Base-by-base conservation (phyloP, 2,329 filamentous ascomycete species). In the Xylariaceae sp. region DNA sequence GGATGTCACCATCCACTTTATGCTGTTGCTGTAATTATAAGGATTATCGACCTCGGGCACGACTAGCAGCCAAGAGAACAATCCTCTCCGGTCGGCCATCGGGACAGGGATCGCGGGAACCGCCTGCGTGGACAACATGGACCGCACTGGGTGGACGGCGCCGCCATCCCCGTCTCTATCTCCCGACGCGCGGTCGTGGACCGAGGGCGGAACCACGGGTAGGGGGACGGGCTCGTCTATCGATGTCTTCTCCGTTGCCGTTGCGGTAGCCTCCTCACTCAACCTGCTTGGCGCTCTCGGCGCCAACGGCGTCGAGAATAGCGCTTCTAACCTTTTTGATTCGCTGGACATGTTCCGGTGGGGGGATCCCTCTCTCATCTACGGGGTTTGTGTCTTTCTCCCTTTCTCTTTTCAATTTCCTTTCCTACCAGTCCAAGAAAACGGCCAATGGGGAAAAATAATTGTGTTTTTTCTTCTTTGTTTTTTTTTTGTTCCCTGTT, bases 1-100 rank as follows among this genome's bases (percentile, higher is more conserved):
- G 34, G 83, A 76, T 0, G 91, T 95, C 60, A 96, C 84, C 56
- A 82, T 79, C 91, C 91, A 96, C 81, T 96, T 96, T 13, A 82
- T 89, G 47, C 74, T 79, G 32, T 81, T 80, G 10, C 79, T 74
- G 67, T 96, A 95, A 47, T 89, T 80, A 55, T 85, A 84, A 0
- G 91, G 87, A 30, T 85, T 77, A 43, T 88, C 83, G 13, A 95
- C 83, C 71, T 96, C 92, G 1, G 90, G 86, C 15, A 95, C 76
- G 30, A 95, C 56, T 1, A 87, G 76, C 12, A 95, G 75, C 36
- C 79, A 79, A 1, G 83, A 85, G 45, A 96, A 77, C 1, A 95
- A 74, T 0, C 92, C 92, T 63, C 90, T 78, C 46, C 89, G 80
- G 39, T 61, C 46, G 12, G 57, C 48, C 41, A 54, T 60, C 30